Percentiles rank a stretch among this genome's conserved stretches.
Evolutionary conservation across 2,329 filamentous ascomycete genomes (phyloP).

Genomic region (Zopfia rhizophila): DNA sequence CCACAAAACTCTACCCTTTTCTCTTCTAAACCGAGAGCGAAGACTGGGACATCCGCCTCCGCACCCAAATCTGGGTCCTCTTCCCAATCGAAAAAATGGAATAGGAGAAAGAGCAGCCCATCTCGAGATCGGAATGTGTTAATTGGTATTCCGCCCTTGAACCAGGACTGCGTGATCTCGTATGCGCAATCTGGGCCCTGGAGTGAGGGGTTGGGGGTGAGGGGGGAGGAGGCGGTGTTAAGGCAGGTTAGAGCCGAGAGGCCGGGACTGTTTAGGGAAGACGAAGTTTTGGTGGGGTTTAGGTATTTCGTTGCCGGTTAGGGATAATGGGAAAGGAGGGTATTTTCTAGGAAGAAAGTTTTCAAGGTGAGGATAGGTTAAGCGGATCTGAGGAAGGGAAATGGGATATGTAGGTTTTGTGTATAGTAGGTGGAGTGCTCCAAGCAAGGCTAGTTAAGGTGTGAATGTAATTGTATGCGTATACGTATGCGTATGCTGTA

Average conservation of each 20-base stretch:
- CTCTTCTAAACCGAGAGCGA: neutral
- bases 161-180: slow-evolving; percentile 45
- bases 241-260: slow-evolving; percentile 53
- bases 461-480: too few relatives aligned
- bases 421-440: too few relatives aligned
- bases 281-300: slow-evolving; percentile 54
- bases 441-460: too few relatives aligned
- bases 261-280: slow-evolving; percentile 53
- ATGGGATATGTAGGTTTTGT: too few relatives aligned
- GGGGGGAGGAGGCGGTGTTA: slow-evolving; percentile 34
- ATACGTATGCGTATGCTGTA: too few relatives aligned
- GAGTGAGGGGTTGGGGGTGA: slow-evolving; percentile 30
- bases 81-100: slow-evolving; percentile 24
- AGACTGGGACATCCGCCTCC: neutral
- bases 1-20: slow-evolving; percentile 2
- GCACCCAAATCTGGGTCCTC: slow-evolving; percentile 2
- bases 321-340: too few relatives aligned
- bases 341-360: too few relatives aligned
- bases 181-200: slow-evolving; percentile 40
- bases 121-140: slow-evolving; percentile 2
- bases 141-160: slow-evolving; percentile 38
- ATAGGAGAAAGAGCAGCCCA: neutral
- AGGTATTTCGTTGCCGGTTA: slow-evolving; percentile 53
- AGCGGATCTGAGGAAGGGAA: too few relatives aligned
- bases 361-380: too few relatives aligned